A percentile compares a stretch with the other conserved stretches of the same genome.
These are phyloP conservation scores for Nelumbo lutea DNA, from an alignment of 164 flowering plant genomes.

Conservation along the genomic window DNA sequence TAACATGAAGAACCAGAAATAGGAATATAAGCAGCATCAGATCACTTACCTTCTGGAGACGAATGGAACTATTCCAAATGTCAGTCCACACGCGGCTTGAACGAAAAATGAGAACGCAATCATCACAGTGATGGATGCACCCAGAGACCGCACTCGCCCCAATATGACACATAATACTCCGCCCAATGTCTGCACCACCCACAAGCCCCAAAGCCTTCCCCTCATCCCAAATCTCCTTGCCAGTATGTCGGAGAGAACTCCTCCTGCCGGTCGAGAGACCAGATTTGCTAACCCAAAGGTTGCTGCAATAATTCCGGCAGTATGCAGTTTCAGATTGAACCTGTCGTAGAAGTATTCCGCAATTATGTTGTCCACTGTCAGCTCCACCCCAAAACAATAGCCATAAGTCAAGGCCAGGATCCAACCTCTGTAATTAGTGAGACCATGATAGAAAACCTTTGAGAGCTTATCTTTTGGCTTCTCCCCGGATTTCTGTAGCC, in stretches of 20 bases:
- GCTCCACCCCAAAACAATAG: conserved; percentile 82
- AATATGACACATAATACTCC: conserved; percentile 60
- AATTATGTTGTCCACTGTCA: conserved; percentile 76
- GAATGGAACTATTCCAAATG: conserved; percentile 87
- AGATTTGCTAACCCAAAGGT: conserved; percentile 75
- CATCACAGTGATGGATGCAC: conserved; percentile 55
- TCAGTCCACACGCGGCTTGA: conserved; percentile 86
- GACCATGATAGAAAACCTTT: conserved; percentile 43
- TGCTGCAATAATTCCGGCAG: conserved; percentile 82
- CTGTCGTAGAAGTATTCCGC: conserved; percentile 81
- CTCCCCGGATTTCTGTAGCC: conserved; percentile 51
- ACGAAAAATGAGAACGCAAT: conserved; percentile 65
- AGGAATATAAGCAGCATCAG: not conserved
- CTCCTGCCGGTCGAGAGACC: conserved; percentile 73
- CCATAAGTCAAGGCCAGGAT: conserved; percentile 77
- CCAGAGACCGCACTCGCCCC: conserved; percentile 49
- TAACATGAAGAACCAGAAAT: not conserved
- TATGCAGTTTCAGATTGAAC: conserved; percentile 70
- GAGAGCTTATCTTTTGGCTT: conserved; percentile 56
- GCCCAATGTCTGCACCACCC: conserved; percentile 66
- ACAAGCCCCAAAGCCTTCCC: conserved; percentile 77
- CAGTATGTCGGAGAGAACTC: conserved; percentile 57
- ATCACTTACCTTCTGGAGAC: conserved; percentile 66
- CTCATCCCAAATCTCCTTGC: conserved; percentile 75
- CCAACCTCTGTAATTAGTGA: conserved; percentile 81